Evolutionary conservation across 2,329 filamentous ascomycete genomes (phyloP).

Genomic region (Trichoderma breve): DNA sequence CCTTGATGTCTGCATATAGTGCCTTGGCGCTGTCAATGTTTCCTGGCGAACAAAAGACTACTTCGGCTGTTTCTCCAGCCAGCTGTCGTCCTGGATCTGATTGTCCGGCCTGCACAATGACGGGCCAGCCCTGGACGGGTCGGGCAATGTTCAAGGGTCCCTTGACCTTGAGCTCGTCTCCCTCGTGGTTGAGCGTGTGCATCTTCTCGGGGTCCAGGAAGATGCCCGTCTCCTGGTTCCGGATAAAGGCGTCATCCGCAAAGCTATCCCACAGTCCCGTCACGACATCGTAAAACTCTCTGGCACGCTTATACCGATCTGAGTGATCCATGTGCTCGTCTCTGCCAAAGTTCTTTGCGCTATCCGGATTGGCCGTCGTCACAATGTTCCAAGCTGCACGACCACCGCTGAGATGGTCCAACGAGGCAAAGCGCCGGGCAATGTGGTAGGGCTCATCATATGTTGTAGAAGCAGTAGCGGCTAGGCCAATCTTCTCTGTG

Average conservation of each 20-base stretch:
- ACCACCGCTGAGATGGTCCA: slow-evolving; percentile 51
- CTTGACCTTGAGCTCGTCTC: slow-evolving; percentile 43
- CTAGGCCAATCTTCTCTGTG: slow-evolving; percentile 50
- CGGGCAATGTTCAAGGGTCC: slow-evolving; percentile 53
- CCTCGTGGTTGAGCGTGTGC: slow-evolving; percentile 48
- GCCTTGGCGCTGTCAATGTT: slow-evolving; percentile 46
- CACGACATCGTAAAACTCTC: slow-evolving; percentile 53
- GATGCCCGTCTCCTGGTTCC: slow-evolving; percentile 46
- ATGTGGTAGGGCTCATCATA: slow-evolving; percentile 55
- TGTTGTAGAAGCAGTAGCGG: slow-evolving; percentile 53
- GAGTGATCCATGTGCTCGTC: slow-evolving; percentile 50
- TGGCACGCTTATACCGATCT: slow-evolving; percentile 49
- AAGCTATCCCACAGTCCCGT: slow-evolving; percentile 55
- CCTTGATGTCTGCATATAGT: slow-evolving; percentile 53
- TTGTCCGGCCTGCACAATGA: slow-evolving; percentile 55
- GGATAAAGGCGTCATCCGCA: slow-evolving; percentile 53
- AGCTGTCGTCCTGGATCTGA: slow-evolving; percentile 51
- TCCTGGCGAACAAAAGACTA: slow-evolving; percentile 50
- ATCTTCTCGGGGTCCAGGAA: slow-evolving; percentile 52
- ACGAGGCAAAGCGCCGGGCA: slow-evolving; percentile 51
- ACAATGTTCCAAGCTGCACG: slow-evolving; percentile 56
- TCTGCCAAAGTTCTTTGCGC: slow-evolving; percentile 50
- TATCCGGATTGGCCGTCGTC: slow-evolving; percentile 52
- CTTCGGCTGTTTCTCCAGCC: slow-evolving; percentile 52
- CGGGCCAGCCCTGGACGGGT: slow-evolving; percentile 54